A percentile compares a stretch with the other conserved stretches of the same genome.
phyloP scores from a whole-genome alignment of 495 filamentous ascomycete genomes.

The Trichoderma reesei region DNA sequence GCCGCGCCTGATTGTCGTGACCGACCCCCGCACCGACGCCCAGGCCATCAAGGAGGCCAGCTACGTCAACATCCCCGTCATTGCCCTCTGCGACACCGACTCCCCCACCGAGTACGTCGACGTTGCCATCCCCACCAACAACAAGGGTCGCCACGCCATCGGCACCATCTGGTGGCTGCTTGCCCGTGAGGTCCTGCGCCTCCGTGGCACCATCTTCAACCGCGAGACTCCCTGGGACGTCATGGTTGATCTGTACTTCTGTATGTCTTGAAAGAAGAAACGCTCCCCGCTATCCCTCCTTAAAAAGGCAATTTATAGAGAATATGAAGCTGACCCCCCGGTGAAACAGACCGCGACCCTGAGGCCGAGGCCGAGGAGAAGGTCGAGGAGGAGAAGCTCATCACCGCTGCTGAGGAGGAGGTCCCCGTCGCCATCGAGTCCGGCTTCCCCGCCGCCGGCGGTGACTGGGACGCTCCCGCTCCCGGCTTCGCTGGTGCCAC shows the following conservation, averaged over 20 bases:
- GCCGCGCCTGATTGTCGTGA: conserved; percentile 97
- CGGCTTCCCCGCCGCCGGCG: conserved; percentile 48
- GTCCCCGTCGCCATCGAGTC: conserved; percentile 59
- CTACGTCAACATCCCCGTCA: conserved; percentile 99
- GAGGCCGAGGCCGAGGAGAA: conserved; percentile 97
- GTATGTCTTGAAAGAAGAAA: conserved; percentile 26
- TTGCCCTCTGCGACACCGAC: conserved; percentile 97
- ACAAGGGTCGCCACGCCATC: conserved; percentile 99
- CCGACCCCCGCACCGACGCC: conserved; percentile 97
- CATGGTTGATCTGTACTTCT: conserved; percentile 99
- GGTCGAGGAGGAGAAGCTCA: conserved; percentile 57
- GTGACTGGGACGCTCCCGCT: conserved; percentile 52
- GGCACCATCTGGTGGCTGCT: conserved; percentile 99
- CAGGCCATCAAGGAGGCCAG: conserved; percentile 99
- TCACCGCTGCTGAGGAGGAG: conserved; percentile 77
- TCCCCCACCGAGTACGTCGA: conserved; percentile 99
- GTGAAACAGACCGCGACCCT: conserved; percentile 72
- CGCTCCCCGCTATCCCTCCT: too few relatives aligned
- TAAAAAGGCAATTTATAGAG: too few relatives aligned
- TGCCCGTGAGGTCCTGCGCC: conserved; percentile 96
- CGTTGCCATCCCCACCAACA: conserved; percentile 99
- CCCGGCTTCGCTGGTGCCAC: conserved; percentile 52
- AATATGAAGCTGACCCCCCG: conserved; percentile 12
- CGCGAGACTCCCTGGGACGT: conserved; percentile 95
- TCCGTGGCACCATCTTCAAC: conserved; percentile 87